Percentiles rank a stretch among this genome's conserved stretches.
Evolutionary conservation across 2,329 filamentous ascomycete genomes (phyloP).

Genomic region (Sordariomycetes sp.): DNA sequence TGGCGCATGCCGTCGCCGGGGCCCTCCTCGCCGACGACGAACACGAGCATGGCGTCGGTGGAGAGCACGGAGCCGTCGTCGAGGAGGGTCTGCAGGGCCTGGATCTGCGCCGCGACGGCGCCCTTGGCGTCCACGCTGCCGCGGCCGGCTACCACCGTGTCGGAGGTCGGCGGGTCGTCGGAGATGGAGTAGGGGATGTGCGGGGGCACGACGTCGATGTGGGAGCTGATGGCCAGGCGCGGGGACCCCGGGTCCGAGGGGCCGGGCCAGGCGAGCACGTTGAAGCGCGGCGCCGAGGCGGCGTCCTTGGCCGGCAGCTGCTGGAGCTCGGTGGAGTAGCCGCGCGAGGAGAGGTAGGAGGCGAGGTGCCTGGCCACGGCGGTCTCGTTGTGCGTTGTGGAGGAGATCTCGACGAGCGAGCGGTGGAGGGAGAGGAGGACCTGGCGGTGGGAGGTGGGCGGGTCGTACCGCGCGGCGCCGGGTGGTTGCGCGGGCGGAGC

Average conservation of each 20-base stretch:
- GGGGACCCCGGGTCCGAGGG: conserved; percentile 33
- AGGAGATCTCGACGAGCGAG: conserved; percentile 63
- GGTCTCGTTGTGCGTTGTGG: conserved; percentile 59
- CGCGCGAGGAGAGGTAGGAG: conserved; percentile 45
- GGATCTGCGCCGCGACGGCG: conserved; percentile 62
- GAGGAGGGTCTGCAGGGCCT: conserved; percentile 50
- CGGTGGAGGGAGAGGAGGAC: conserved; percentile 63
- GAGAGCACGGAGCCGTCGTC: conserved; percentile 23
- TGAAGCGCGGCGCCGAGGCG: conserved; percentile 45
- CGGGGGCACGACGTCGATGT: conserved; percentile 73
- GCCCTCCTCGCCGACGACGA: conserved; percentile 75
- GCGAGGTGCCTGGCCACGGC: conserved; percentile 58
- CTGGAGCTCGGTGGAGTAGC: conserved; percentile 33
- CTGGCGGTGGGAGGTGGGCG: conserved; percentile 22
- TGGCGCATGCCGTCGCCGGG: conserved; percentile 68
- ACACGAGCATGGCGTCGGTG: conserved; percentile 49
- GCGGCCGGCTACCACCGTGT: conserved; percentile 55
- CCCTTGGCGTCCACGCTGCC: conserved; percentile 66
- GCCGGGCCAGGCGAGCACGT: conserved; percentile 61
- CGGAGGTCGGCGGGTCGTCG: conserved; percentile 26
- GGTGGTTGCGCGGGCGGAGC: neutral
- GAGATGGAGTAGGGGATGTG: conserved; percentile 57
- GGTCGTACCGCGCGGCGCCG: neutral
- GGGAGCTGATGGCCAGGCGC: conserved; percentile 59
- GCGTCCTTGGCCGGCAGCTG: conserved; percentile 19